phyloP scores from a whole-genome alignment of 2,329 filamentous ascomycete genomes.

The Cladosporium phlei region DNA sequence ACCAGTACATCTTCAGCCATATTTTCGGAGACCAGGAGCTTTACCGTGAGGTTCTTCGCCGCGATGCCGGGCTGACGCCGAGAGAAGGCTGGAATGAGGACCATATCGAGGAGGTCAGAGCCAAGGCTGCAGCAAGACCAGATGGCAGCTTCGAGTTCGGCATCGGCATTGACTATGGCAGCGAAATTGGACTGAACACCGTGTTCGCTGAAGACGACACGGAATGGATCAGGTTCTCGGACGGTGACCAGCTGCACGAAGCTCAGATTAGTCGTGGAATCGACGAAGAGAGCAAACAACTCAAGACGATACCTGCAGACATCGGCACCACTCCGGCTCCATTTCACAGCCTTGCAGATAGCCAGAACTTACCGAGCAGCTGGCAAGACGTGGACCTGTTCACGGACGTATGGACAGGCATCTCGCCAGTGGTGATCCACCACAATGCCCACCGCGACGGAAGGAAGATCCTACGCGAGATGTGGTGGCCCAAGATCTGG shows the following conservation, averaged over 20 bases:
- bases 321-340: slow-evolving; percentile 20
- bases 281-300: slow-evolving; percentile 12
- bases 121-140: slow-evolving; percentile 34
- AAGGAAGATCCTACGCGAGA: slow-evolving; percentile 18
- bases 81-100: slow-evolving; percentile 4
- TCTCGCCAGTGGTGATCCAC: slow-evolving; percentile 24
- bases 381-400: slow-evolving; percentile 24
- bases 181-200: slow-evolving; percentile 24
- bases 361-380: not conserved
- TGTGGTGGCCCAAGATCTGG: slow-evolving; percentile 25
- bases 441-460: slow-evolving; percentile 22
- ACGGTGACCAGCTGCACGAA: slow-evolving; percentile 15
- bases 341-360: slow-evolving; percentile 16
- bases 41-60: slow-evolving; percentile 33
- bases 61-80: slow-evolving; percentile 28
- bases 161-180: slow-evolving; percentile 28
- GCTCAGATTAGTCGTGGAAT: slow-evolving; percentile 16
- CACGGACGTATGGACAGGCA: slow-evolving; percentile 24
- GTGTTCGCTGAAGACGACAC: slow-evolving; percentile 26
- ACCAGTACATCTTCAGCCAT: slow-evolving; percentile 35
- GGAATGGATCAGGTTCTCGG: slow-evolving; percentile 22
- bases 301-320: slow-evolving; percentile 19
- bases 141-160: slow-evolving; percentile 35
- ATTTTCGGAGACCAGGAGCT: slow-evolving; percentile 31
- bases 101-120: slow-evolving; percentile 21